Percentiles rank a stretch among this genome's conserved stretches.
These are phyloP conservation scores for Colletotrichum sp. DNA, from an alignment of 2,329 filamentous ascomycete genomes.

Conservation along the genomic window DNA sequence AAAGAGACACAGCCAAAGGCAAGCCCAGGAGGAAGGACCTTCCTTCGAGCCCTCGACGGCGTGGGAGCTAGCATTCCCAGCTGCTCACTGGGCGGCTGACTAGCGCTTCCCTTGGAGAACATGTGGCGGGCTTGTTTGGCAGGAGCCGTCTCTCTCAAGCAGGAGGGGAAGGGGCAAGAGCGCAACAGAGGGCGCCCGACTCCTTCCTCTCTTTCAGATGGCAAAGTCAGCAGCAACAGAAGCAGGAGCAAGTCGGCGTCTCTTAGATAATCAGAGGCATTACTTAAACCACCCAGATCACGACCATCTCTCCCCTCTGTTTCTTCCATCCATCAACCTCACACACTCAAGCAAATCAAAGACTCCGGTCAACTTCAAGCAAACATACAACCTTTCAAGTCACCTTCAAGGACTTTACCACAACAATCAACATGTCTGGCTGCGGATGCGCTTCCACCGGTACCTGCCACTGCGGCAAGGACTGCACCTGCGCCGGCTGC, in stretches of 20 bases:
- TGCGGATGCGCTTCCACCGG: conserved; percentile 41
- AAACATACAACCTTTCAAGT: neutral
- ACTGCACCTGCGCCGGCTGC: conserved; percentile 48
- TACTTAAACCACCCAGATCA: neutral
- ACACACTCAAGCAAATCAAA: neutral
- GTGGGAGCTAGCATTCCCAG: neutral
- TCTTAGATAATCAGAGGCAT: conserved; percentile 13
- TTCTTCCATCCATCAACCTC: neutral
- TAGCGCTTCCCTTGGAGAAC: neutral
- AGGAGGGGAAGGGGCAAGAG: neutral
- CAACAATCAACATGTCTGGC: conserved; percentile 41
- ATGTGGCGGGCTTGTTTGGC: neutral
- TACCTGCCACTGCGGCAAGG: conserved; percentile 40
- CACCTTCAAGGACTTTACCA: neutral
- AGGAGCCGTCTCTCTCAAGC: neutral
- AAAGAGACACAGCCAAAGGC: neutral
- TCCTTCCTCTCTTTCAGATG: neutral
- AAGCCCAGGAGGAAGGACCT: neutral
- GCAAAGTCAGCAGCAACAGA: neutral
- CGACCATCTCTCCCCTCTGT: neutral
- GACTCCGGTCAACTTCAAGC: neutral
- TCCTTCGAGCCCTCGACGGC: neutral
- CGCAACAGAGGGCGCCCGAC: neutral
- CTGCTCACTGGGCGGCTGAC: neutral
- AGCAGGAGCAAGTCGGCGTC: neutral